Percentiles rank a stretch among this genome's conserved stretches.
Conservation (phyloP, 169 alveolate genomes). For the Blepharisma undulans region DNA sequence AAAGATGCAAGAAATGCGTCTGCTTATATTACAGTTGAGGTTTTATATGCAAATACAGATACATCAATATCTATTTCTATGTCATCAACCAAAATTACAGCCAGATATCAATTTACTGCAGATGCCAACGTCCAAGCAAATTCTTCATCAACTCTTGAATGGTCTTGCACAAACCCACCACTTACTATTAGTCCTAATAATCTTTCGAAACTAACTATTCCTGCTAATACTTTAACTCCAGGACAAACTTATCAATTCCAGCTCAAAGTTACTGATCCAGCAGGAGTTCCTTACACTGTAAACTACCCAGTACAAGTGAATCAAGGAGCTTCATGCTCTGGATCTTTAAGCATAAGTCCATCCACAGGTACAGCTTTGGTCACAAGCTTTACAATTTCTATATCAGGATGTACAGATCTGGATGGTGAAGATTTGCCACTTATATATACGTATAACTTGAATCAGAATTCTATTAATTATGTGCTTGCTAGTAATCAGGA, state of each 20-base stretch:
- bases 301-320: background rate
- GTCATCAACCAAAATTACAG: background rate
- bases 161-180: background rate
- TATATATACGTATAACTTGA: background rate
- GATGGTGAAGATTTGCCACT: background rate
- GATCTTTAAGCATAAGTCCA: background rate
- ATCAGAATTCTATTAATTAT: background rate
- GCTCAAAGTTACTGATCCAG: background rate
- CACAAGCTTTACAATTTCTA: background rate
- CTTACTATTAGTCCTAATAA: background rate
- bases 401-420: background rate
- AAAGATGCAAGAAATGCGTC: background rate
- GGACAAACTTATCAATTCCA: background rate
- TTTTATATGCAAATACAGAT: background rate
- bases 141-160: background rate
- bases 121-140: background rate
- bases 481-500: background rate
- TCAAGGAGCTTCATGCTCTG: background rate
- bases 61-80: background rate
- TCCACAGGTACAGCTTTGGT: background rate
- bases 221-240: background rate
- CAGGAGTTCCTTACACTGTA: background rate
- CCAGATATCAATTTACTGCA: background rate
- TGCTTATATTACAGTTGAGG: background rate
- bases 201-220: background rate